Evolutionary conservation across 352 stramenopile genomes (phyloP).

Genomic region (Globisporangium parvum): DNA sequence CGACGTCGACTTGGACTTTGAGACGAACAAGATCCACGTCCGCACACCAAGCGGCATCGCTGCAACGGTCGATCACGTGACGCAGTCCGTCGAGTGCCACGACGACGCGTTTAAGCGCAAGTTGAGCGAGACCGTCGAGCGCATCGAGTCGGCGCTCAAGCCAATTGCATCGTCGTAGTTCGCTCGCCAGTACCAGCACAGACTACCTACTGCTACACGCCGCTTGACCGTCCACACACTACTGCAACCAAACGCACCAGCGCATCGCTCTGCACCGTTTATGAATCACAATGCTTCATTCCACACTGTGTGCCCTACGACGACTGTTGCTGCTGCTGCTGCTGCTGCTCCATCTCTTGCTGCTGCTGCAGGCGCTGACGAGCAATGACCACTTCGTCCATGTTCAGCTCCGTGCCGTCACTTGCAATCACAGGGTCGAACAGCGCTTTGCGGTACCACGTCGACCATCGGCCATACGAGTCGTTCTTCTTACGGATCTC

Average conservation of each 20-base stretch:
- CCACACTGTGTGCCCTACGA: not conserved
- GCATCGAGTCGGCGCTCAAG: constrained; percentile 61
- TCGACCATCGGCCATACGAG: constrained; percentile 69
- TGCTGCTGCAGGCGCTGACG: constrained; percentile 18
- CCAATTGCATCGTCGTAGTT: constrained; percentile 47
- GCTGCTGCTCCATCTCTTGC: constrained; percentile 7
- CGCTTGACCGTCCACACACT: not conserved
- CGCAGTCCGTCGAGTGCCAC: constrained; percentile 58
- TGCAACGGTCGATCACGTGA: constrained; percentile 59
- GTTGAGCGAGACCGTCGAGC: constrained; percentile 53
- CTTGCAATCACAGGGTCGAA: constrained; percentile 72
- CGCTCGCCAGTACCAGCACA: not conserved
- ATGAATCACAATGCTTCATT: not conserved
- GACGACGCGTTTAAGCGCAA: constrained; percentile 68
- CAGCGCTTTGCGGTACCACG: constrained; percentile 72
- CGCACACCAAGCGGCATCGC: constrained; percentile 64
- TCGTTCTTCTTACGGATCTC: constrained; percentile 81
- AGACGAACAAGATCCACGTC: constrained; percentile 87
- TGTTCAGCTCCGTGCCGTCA: constrained; percentile 77
- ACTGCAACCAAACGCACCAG: too few species aligned
- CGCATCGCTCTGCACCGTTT: too few species aligned
- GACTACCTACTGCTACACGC: not conserved
- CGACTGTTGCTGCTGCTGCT: not conserved
- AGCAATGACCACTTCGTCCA: constrained; percentile 70
- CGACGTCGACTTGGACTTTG: constrained; percentile 79